Percentiles rank a stretch among this genome's conserved stretches.
Evolutionary conservation across 305 asterid genomes (phyloP).

Genomic region (Fraxinus platypoda): DNA sequence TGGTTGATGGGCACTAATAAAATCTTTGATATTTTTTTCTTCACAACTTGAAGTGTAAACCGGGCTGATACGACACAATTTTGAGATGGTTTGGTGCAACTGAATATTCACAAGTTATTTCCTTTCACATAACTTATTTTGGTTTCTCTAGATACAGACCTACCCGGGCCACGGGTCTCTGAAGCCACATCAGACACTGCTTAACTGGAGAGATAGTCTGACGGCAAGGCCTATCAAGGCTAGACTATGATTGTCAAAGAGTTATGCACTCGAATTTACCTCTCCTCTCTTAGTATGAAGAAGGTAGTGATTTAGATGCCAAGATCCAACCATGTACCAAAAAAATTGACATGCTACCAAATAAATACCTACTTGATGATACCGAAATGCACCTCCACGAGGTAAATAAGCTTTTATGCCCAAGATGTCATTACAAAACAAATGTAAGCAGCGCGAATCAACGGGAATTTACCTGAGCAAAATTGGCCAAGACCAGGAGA

Average conservation of each 20-base stretch:
- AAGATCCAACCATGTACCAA: slow-evolving; percentile 32
- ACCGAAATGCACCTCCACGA: background rate
- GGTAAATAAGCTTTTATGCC: background rate
- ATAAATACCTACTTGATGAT: background rate
- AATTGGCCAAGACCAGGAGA: slow-evolving; percentile 91
- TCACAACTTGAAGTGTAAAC: background rate
- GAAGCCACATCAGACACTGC: background rate
- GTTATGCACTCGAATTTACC: slow-evolving; percentile 19
- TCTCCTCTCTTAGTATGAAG: slow-evolving; percentile 45
- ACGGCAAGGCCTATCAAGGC: background rate
- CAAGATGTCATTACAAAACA: background rate
- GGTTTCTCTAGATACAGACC: background rate
- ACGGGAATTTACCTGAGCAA: slow-evolving; percentile 74
- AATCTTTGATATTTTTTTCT: slow-evolving; percentile 18
- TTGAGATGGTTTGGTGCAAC: background rate
- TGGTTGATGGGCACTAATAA: slow-evolving; percentile 35
- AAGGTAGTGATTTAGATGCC: slow-evolving; percentile 37
- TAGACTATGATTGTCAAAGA: background rate
- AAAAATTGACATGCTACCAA: background rate
- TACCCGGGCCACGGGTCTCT: background rate
- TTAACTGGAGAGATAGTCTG: background rate
- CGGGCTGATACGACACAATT: background rate
- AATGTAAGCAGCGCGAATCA: background rate
- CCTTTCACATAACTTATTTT: background rate
- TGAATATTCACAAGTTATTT: background rate